Evolutionary conservation across 2,329 filamentous ascomycete species (phyloP).

Genomic region (Xylaria sp.): DNA sequence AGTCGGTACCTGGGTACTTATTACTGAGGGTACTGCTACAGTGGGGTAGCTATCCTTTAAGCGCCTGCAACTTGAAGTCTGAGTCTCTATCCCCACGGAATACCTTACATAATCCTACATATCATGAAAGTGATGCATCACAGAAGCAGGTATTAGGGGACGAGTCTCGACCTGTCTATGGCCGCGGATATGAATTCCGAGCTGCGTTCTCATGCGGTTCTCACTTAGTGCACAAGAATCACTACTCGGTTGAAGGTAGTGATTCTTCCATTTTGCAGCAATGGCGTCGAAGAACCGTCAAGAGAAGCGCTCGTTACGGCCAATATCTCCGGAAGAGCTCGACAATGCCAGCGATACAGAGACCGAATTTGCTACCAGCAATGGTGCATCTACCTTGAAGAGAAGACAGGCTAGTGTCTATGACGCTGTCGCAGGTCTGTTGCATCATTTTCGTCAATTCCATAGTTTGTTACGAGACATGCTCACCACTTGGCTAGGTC

Average conservation of each 20-base stretch:
- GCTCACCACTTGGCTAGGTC: conserved; percentile 47
- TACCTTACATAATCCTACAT: conserved; percentile 20
- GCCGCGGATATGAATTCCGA: conserved; percentile 22
- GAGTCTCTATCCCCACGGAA: background rate
- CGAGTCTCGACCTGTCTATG: background rate
- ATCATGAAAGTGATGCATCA: background rate
- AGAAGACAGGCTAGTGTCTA: conserved; percentile 67
- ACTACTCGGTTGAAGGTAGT: conserved; percentile 17
- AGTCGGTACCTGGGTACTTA: no score
- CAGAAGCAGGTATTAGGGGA: background rate
- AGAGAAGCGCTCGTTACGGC: conserved; percentile 35
- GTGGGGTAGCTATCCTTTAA: no score
- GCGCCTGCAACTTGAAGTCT: no score
- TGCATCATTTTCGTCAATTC: conserved; percentile 6
- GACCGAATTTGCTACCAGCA: background rate
- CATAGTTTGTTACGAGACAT: conserved; percentile 6
- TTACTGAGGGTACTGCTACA: no score
- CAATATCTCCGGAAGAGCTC: conserved; percentile 32
- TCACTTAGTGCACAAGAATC: conserved; percentile 10
- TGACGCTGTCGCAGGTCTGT: conserved; percentile 76
- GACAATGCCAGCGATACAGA: conserved; percentile 40
- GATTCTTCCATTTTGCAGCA: background rate
- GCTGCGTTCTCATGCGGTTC: background rate
- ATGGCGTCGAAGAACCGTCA: conserved; percentile 38
- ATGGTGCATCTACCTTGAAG: conserved; percentile 13